These are phyloP conservation scores for Skeletonema costatum DNA, from an alignment of 108 stramenopile species.

Conservation along the genomic window DNA sequence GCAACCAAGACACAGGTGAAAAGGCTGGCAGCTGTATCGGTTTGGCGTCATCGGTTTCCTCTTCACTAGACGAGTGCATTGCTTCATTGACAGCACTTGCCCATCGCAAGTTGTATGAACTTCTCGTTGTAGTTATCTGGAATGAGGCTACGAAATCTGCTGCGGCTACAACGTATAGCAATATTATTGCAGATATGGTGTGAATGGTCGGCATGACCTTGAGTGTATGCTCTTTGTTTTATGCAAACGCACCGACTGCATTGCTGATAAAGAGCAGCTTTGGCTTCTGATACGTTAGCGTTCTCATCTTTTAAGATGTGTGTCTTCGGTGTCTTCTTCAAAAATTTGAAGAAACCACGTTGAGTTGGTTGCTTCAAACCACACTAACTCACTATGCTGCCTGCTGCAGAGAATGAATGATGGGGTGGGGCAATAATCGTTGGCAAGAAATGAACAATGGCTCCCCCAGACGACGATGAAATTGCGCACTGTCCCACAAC, in stretches of 20 bases:
- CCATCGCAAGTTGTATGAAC: background rate
- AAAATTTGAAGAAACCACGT: background rate
- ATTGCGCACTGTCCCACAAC: background rate
- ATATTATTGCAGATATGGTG: background rate
- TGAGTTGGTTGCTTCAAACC: no score
- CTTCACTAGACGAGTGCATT: background rate
- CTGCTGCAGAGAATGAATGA: no score
- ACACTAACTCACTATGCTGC: no score
- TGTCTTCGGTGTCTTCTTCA: background rate
- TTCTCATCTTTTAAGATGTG: background rate
- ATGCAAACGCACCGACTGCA: no score
- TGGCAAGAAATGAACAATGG: background rate
- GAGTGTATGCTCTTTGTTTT: no score
- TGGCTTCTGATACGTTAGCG: background rate
- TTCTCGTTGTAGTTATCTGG: background rate
- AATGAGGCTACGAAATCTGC: background rate
- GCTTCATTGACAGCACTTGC: background rate
- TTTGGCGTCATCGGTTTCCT: background rate
- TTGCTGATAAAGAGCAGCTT: no score
- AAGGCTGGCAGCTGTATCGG: constrained; percentile 5
- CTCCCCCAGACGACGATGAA: background rate
- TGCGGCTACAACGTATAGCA: background rate
- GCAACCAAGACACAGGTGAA: constrained; percentile 36
- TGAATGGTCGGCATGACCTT: background rate
- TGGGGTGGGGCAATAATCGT: background rate